Conservation (phyloP, 2,329 filamentous ascomycete species). For the Pseudogymnoascus sp. region DNA sequence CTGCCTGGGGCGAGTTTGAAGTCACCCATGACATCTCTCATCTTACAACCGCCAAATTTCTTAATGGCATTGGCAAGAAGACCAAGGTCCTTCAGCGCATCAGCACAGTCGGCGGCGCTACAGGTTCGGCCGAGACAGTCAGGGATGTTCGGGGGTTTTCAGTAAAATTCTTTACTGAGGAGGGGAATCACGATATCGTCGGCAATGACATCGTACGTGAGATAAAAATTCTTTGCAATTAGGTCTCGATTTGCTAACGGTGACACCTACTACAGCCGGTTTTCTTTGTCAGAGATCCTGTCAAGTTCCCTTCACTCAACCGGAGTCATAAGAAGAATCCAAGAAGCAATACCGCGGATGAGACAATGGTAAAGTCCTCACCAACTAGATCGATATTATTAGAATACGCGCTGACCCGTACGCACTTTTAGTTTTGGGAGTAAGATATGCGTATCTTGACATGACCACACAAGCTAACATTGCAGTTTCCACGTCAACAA, state of each 20-base stretch:
- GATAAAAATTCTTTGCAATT: background rate
- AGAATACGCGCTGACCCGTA: slow-evolving; percentile 12
- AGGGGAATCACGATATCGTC: slow-evolving; percentile 43
- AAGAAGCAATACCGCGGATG: slow-evolving; percentile 30
- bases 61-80: slow-evolving; percentile 55
- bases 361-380: slow-evolving; percentile 29
- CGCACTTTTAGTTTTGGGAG: slow-evolving; percentile 28
- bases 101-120: slow-evolving; percentile 38
- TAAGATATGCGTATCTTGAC: background rate
- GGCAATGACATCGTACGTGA: slow-evolving; percentile 31
- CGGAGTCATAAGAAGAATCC: slow-evolving; percentile 37
- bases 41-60: slow-evolving; percentile 29
- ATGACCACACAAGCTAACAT: slow-evolving; percentile 8
- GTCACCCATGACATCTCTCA: slow-evolving; percentile 14
- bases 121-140: slow-evolving; percentile 37
- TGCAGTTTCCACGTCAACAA: slow-evolving; percentile 33
- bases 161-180: slow-evolving; percentile 43
- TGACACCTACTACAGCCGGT: slow-evolving; percentile 27
- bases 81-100: slow-evolving; percentile 58
- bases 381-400: background rate
- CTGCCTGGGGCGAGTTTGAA: slow-evolving; percentile 16
- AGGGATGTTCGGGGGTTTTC: slow-evolving; percentile 41
- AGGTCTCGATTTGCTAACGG: background rate
- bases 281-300: slow-evolving; percentile 41
- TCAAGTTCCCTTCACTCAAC: slow-evolving; percentile 41